phyloP scores from a whole-genome alignment of 352 stramenopile genomes.

The Phytophthora litchii region DNA sequence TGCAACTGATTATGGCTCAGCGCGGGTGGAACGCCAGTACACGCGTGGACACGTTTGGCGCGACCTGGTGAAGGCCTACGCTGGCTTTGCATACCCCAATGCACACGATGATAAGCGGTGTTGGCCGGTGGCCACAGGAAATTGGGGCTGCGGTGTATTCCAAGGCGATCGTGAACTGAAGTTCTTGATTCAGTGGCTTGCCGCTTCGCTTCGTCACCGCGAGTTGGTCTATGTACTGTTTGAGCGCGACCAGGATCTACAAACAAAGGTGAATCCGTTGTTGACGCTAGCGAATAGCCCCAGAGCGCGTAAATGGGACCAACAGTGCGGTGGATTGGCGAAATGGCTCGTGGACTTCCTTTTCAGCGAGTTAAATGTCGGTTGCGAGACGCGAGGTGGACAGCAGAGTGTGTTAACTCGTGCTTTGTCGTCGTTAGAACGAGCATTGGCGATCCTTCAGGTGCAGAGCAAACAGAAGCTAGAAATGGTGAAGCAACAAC shows the following conservation, averaged over 20 bases:
- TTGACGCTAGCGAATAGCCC: slow-evolving; percentile 20
- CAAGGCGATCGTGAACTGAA: slow-evolving; percentile 75
- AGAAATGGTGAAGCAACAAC: neutral
- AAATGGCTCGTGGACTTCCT: slow-evolving; percentile 41
- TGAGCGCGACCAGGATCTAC: slow-evolving; percentile 46
- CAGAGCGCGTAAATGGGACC: slow-evolving; percentile 32
- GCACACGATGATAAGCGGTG: neutral
- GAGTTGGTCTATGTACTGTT: slow-evolving; percentile 72
- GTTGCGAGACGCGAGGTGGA: neutral
- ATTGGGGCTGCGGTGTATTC: slow-evolving; percentile 88
- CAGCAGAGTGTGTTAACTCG: slow-evolving; percentile 22
- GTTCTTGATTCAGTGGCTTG: slow-evolving; percentile 84
- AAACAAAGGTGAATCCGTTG: slow-evolving; percentile 46
- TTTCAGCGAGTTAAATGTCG: slow-evolving; percentile 23
- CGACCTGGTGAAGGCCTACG: slow-evolving; percentile 73
- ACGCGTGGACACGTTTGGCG: slow-evolving; percentile 51
- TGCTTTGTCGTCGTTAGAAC: slow-evolving; percentile 28
- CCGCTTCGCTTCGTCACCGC: slow-evolving; percentile 55
- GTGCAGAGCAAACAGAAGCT: slow-evolving; percentile 8
- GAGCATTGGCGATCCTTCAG: slow-evolving; percentile 10
- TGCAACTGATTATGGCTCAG: slow-evolving; percentile 61
- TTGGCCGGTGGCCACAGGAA: slow-evolving; percentile 76
- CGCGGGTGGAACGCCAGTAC: slow-evolving; percentile 51
- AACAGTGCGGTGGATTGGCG: slow-evolving; percentile 18
- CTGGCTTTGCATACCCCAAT: slow-evolving; percentile 61